Evolutionary conservation across 1,284 basidiomycete species (phyloP).

Genomic region (Anthracocystis panici-leucophaei): DNA sequence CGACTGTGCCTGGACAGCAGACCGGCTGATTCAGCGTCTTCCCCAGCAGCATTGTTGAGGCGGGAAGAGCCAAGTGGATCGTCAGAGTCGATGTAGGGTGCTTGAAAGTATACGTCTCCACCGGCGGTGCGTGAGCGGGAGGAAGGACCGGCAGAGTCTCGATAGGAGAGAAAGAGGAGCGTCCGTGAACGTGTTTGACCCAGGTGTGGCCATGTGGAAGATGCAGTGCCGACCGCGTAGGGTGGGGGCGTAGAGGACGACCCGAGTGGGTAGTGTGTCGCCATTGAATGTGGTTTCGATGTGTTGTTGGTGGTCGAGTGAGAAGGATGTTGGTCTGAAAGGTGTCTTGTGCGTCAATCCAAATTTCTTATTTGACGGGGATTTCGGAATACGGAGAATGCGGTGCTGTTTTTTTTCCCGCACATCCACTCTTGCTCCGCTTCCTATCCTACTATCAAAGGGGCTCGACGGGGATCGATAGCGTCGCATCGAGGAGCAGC

Average conservation of each 20-base stretch:
- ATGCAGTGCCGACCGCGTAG: conserved; percentile 2
- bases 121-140: conserved; percentile 7
- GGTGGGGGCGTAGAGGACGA: conserved; percentile 38
- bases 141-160: conserved; percentile 77
- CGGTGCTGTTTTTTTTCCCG: too few relatives aligned
- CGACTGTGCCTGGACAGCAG: conserved; percentile 23
- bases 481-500: too few relatives aligned
- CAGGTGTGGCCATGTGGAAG: conserved; percentile 6
- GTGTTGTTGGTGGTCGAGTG: not conserved
- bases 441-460: too few relatives aligned
- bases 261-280: conserved; percentile 19
- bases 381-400: not conserved
- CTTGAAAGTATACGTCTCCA: conserved; percentile 17
- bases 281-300: conserved; percentile 3
- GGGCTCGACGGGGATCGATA: too few relatives aligned
- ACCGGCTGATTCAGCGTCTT: not conserved
- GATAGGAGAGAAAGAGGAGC: conserved; percentile 91
- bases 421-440: too few relatives aligned
- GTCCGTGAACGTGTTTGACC: conserved; percentile 83
- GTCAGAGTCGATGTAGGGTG: conserved; percentile 60
- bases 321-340: not conserved
- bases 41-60: conserved; percentile 10
- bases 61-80: conserved; percentile 38
- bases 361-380: not conserved
- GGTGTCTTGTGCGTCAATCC: conserved; percentile 9